Evolutionary conservation across 306 rosid species (phyloP), one percentile per base, ranked within the genome.

Genomic region (Vigna radiata): DNA sequence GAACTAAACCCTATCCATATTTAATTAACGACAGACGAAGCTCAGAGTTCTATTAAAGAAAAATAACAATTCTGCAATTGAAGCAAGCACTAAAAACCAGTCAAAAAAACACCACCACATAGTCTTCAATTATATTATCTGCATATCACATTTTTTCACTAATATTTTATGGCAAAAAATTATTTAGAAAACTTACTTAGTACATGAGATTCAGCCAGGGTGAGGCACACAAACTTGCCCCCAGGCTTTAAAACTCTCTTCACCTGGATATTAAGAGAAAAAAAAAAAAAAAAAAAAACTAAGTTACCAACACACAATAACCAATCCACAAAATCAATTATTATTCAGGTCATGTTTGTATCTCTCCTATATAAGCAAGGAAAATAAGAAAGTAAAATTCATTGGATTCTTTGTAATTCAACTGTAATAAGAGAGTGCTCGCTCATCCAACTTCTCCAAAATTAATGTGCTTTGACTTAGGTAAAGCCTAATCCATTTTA

Each of bases 161-260:
- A 8, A 55, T 21, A 37, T 46, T 48, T 50, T 25, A 31, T 16
- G 39, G 31, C 4, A 6, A 11, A 41, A 31, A 48, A 68, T 61
- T 5, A 13, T 12, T 10, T 10, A n/a, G 55, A 78, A 82, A 47
- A 11, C 75, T 68, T 88, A 95, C 98, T 91, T 15, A 95, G 77
- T 79, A 95, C 98, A 79, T 87, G 96, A 73, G 96, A 84, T 78
- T 94, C 98, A 8, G 96, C 92, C 84, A 94, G 83, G 44, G 98
- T 91, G 68, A 94, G 98, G 73, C 98, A 94, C 82, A 94, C 82
- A 79, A 83, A 94, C 73, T 85, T 94, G 23, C 98, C 97, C 59
- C 93, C 94, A n/a, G 88, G 79, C 83, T 86, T 90, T 62, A 91
- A 73, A 77, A 91, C 86, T 86, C 97, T 90, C 88, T 88, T 90